Percentiles rank a stretch among this genome's conserved stretches.
Evolutionary conservation across 208 protist species (phyloP).

Genomic region (Leishmania lainsoni): DNA sequence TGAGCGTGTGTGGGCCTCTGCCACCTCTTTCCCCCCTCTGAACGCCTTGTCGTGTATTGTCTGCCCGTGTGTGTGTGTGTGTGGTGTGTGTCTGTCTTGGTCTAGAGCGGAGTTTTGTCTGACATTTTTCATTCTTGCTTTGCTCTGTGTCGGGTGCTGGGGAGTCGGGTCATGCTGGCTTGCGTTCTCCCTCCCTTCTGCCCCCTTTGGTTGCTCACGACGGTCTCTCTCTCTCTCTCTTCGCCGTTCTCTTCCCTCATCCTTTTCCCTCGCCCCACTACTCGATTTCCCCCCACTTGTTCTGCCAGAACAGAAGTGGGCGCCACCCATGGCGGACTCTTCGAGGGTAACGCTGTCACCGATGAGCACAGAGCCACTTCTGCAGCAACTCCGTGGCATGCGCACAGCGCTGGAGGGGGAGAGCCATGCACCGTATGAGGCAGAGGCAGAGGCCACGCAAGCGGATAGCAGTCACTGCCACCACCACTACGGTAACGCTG

Average conservation of each 20-base stretch:
- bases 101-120: neutral
- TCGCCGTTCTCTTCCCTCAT: neutral
- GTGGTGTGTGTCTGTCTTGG: neutral
- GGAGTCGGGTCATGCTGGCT: neutral
- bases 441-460: neutral
- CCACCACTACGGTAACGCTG: neutral
- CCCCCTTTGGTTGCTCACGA: neutral
- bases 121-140: neutral
- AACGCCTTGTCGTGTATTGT: neutral
- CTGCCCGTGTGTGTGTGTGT: neutral
- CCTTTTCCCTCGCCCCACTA: neutral
- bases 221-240: neutral
- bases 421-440: conserved; percentile 29
- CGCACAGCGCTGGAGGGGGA: conserved; percentile 1
- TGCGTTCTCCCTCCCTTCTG: neutral
- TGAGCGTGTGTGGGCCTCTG: neutral
- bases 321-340: neutral
- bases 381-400: neutral
- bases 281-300: neutral
- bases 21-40: neutral
- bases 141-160: neutral
- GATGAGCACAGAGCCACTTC: neutral
- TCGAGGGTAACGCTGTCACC: neutral
- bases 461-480: neutral
- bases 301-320: neutral